These are phyloP conservation scores for Margaritispora aquatica DNA, from an alignment of 495 filamentous ascomycete genomes.

Conservation along the genomic window DNA sequence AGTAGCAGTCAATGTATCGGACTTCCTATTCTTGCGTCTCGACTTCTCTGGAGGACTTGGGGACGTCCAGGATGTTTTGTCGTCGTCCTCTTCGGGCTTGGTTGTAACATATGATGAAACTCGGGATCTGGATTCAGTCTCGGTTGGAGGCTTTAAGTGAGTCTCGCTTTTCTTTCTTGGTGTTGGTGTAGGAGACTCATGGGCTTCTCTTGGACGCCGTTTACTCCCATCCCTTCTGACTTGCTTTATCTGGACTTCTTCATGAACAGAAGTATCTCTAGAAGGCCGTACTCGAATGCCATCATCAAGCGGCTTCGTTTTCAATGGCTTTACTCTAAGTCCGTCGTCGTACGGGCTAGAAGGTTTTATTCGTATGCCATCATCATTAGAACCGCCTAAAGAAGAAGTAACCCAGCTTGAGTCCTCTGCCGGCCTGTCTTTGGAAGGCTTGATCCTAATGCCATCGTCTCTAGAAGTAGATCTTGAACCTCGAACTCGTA, in stretches of 20 bases:
- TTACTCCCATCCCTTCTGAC: constrained; percentile 22
- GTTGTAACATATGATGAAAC: constrained; percentile 3
- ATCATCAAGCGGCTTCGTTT: constrained; percentile 22
- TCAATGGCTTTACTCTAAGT: constrained; percentile 21
- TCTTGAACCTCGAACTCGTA: constrained; percentile 17
- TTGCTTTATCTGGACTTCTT: constrained; percentile 29
- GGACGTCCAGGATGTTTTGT: constrained; percentile 10
- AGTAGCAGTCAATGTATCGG: constrained; percentile 6
- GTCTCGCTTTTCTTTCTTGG: constrained; percentile 15
- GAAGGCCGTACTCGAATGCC: constrained; percentile 23
- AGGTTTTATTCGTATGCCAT: constrained; percentile 20
- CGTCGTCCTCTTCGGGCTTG: constrained; percentile 5
- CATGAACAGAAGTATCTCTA: constrained; percentile 16
- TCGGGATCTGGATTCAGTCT: constrained; percentile 1
- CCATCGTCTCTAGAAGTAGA: constrained; percentile 8
- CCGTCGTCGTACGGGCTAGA: constrained; percentile 25
- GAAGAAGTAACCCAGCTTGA: constrained; percentile 12
- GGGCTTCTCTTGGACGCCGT: constrained; percentile 18
- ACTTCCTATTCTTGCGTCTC: constrained; percentile 11
- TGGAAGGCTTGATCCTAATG: constrained; percentile 28
- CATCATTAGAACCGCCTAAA: constrained; percentile 10
- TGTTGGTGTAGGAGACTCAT: background rate
- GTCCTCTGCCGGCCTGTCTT: constrained; percentile 17
- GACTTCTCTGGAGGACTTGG: constrained; percentile 17
- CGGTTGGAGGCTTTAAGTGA: constrained; percentile 5